phyloP scores from a whole-genome alignment of 805 yeast genomes.

The Grigorovia humatica region DNA sequence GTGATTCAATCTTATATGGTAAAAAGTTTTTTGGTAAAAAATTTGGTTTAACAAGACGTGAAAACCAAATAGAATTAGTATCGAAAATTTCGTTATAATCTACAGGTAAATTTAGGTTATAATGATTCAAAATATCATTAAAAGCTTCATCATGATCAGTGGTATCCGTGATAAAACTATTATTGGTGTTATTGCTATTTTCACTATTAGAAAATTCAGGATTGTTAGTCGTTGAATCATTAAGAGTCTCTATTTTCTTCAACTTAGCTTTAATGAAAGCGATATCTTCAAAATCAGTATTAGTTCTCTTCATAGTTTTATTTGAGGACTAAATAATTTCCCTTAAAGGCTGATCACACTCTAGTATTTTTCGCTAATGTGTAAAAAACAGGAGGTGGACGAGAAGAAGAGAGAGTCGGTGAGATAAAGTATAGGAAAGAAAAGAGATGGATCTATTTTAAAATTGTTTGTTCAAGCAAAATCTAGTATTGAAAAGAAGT shows the following conservation, averaged over 20 bases:
- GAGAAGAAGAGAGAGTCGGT: neutral
- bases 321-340: no score
- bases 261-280: neutral
- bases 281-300: neutral
- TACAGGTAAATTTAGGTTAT: slow-evolving; percentile 43
- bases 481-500: neutral
- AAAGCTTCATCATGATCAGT: neutral
- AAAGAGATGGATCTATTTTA: no score
- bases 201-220: neutral
- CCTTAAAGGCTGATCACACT: no score
- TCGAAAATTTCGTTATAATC: slow-evolving; percentile 23
- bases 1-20: slow-evolving; percentile 68
- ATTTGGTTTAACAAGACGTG: slow-evolving; percentile 25
- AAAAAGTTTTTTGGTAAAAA: slow-evolving; percentile 33
- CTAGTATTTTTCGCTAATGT: no score
- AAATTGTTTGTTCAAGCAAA: no score
- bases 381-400: neutral
- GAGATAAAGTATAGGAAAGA: no score
- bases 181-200: neutral
- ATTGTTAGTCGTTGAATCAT: no score
- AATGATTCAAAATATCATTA: slow-evolving; percentile 11
- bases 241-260: neutral
- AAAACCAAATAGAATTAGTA: slow-evolving; percentile 31
- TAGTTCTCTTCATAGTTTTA: neutral
- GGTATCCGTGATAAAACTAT: neutral